Evolutionary conservation across 257 asterid genomes (phyloP), one percentile per base, ranked within the genome.

Genomic region (Fraxinus anomala): DNA sequence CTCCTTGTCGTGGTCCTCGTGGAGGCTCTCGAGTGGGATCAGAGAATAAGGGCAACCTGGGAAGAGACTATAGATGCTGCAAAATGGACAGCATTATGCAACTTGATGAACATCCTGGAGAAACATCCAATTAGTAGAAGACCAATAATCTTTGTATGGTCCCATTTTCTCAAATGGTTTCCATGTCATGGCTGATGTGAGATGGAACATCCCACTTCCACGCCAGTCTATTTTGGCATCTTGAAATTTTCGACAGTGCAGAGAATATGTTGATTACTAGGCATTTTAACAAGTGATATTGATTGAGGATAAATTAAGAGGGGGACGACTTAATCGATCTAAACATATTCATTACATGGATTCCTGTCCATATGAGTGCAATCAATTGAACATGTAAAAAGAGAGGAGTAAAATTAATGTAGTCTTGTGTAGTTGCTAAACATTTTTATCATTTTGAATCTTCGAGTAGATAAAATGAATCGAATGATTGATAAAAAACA

Each of bases 121-220:
- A 8, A 1, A 0, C 10, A 59, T 59, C 67, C 67, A 59, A 59
- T 59, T 21, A 21, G 13, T 8, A 59, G 17, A 63, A 63, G 8
- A 11, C 69, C 36, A 11, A 26, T 10, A 11, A 26, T 23, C 36
- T 63, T 63, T 26, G 36, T 11, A 63, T 63, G 69, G 69, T 56
- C 66, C 66, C 66, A 56, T n/a, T n/a, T 56, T 77, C 5, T 68
- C 40, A 61, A 59, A 74, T 83, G 89, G 79, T 70, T 80, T 56
- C 87, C 77, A 79, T 59, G 85, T 86, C 89, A 81, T 79, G 82
- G 85, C 75, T 86, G 81, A 83, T 80, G 75, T 42, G 54, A 1
- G 12, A 0, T 47, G 26, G 68, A 36, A 19, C 12, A 59, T n/a
- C 30, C 67, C 36, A 24, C 19, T 63, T 24, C 34, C 1, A 10